phyloP scores from a whole-genome alignment of 345 rosid species.

The Aquilaria yunnanensis region DNA sequence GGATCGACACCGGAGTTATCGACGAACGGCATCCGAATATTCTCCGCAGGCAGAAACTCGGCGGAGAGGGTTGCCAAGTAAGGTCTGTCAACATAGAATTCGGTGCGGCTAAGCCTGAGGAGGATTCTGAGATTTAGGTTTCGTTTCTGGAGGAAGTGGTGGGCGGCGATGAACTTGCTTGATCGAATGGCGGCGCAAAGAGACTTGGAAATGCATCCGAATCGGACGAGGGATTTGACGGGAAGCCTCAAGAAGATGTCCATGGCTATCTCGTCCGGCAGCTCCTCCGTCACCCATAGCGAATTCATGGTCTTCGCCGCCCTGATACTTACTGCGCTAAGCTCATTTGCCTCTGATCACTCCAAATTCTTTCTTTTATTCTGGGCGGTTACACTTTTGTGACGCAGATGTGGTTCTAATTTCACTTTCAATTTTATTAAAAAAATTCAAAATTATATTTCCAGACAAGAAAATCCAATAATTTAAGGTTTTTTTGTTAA shows the following conservation, averaged over 20 bases:
- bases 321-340: too few relatives aligned
- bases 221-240: conserved; percentile 6
- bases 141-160: too few relatives aligned
- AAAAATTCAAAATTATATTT: too few relatives aligned
- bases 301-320: too few relatives aligned
- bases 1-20: neutral
- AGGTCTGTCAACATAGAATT: neutral
- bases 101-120: neutral
- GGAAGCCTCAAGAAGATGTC: conserved; percentile 9
- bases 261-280: neutral
- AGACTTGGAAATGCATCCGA: conserved; percentile 6
- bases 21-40: neutral
- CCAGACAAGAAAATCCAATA: too few relatives aligned
- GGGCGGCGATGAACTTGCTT: neutral
- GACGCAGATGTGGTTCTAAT: too few relatives aligned
- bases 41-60: neutral
- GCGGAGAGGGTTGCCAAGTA: conserved; percentile 1
- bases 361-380: too few relatives aligned
- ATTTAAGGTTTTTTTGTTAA: too few relatives aligned
- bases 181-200: neutral
- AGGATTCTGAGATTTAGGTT: neutral
- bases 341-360: too few relatives aligned
- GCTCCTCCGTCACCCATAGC: too few relatives aligned
- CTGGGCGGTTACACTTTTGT: too few relatives aligned
- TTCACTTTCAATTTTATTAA: too few relatives aligned